A percentile compares a stretch with the other conserved stretches of the same genome.
Evolutionary conservation across 768 basidiomycete genomes (phyloP).

Genomic region (Tricholoma sp.): DNA sequence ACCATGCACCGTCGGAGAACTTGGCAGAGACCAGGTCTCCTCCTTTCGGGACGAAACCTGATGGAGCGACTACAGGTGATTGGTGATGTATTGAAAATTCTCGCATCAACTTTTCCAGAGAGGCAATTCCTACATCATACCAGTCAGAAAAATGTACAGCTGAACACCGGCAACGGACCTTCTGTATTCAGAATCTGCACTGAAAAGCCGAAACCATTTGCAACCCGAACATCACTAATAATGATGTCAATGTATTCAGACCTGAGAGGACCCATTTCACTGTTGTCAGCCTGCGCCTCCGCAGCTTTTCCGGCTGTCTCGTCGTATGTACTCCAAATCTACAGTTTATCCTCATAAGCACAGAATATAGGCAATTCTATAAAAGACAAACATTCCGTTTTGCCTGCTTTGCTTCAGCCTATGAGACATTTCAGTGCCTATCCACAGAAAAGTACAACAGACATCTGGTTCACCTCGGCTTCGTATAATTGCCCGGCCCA

Average conservation of each 20-base stretch:
- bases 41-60: slow-evolving; percentile 74
- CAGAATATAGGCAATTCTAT: background rate
- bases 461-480: slow-evolving; percentile 58
- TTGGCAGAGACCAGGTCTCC: slow-evolving; percentile 94
- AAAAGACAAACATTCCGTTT: slow-evolving; percentile 62
- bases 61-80: slow-evolving; percentile 47
- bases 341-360: background rate
- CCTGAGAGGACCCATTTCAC: slow-evolving; percentile 52
- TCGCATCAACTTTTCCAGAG: slow-evolving; percentile 89
- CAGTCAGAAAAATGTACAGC: background rate
- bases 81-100: slow-evolving; percentile 89
- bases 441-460: background rate
- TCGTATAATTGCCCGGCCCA: slow-evolving; percentile 79
- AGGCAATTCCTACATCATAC: slow-evolving; percentile 66
- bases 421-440: background rate
- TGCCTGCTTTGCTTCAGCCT: slow-evolving; percentile 80
- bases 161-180: slow-evolving; percentile 42
- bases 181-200: slow-evolving; percentile 91
- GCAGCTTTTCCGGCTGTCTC: slow-evolving; percentile 60
- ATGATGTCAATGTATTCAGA: slow-evolving; percentile 91
- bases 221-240: slow-evolving; percentile 78
- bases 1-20: slow-evolving; percentile 94
- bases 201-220: slow-evolving; percentile 79
- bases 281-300: slow-evolving; percentile 40
- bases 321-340: slow-evolving; percentile 89